Percentiles rank a stretch among this genome's conserved stretches.
phyloP scores from a whole-genome alignment of 108 stramenopile species.

The Skeletonema grethae region DNA sequence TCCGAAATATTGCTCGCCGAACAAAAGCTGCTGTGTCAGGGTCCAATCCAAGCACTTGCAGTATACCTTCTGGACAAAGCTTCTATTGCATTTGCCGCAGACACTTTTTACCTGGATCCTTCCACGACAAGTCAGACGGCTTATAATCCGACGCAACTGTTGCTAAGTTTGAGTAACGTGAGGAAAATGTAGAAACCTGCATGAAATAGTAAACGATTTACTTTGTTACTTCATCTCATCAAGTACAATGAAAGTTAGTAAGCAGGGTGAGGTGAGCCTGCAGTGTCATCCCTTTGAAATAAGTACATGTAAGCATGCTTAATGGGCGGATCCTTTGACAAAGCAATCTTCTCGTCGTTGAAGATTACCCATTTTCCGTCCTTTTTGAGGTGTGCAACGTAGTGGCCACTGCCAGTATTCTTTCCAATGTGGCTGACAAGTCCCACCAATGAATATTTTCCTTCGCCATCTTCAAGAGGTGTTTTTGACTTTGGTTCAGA shows the following conservation, averaged over 20 bases:
- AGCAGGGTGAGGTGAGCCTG: slow-evolving; percentile 39
- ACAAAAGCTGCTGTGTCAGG: slow-evolving; percentile 40
- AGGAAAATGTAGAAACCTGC: slow-evolving; percentile 33
- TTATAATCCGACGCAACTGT: slow-evolving; percentile 68
- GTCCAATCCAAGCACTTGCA: slow-evolving; percentile 51
- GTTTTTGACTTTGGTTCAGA: slow-evolving; percentile 27
- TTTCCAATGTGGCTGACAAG: slow-evolving; percentile 98
- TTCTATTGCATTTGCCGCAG: slow-evolving; percentile 41
- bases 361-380: slow-evolving; percentile 96
- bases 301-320: slow-evolving; percentile 92
- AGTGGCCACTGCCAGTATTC: slow-evolving; percentile 97
- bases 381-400: slow-evolving; percentile 95
- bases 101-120: slow-evolving; percentile 67
- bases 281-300: slow-evolving; percentile 72
- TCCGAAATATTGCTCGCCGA: slow-evolving; percentile 59
- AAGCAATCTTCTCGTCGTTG: slow-evolving; percentile 97
- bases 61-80: slow-evolving; percentile 42
- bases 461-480: slow-evolving; percentile 80
- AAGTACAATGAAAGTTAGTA: slow-evolving; percentile 26
- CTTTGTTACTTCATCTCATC: not conserved
- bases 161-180: slow-evolving; percentile 50
- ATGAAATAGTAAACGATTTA: not conserved
- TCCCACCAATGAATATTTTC: slow-evolving; percentile 90
- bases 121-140: slow-evolving; percentile 59
- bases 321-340: slow-evolving; percentile 85